A percentile compares a stretch with the other conserved stretches of the same genome.
Evolutionary conservation across 176 grass and related monocot species (phyloP).

Genomic region (Lolium rigidum): DNA sequence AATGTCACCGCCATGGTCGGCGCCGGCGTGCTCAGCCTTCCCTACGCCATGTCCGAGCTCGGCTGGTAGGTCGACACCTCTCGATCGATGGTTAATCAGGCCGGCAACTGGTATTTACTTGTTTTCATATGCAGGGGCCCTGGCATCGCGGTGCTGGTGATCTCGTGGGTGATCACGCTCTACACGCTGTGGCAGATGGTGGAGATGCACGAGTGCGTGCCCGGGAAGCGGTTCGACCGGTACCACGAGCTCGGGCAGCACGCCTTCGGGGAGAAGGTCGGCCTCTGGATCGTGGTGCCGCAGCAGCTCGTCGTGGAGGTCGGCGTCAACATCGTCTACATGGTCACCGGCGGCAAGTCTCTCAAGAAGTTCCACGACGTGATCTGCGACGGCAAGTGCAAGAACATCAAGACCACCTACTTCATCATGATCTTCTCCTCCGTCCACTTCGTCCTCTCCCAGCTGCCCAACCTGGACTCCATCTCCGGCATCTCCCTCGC

Average conservation of each 20-base stretch:
- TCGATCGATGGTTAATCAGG: background rate
- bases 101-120: background rate
- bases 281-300: conserved; percentile 84
- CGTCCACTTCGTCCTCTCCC: conserved; percentile 81
- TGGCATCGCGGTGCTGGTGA: conserved; percentile 68
- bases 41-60: conserved; percentile 84
- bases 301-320: conserved; percentile 88
- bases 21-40: conserved; percentile 88
- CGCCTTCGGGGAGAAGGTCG: conserved; percentile 82
- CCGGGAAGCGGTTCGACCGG: conserved; percentile 82
- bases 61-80: conserved; percentile 61
- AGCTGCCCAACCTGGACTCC: conserved; percentile 93
- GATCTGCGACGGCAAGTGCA: conserved; percentile 64
- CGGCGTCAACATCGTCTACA: conserved; percentile 95
- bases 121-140: conserved; percentile 58
- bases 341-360: conserved; percentile 92
- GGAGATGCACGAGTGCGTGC: conserved; percentile 98
- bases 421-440: conserved; percentile 97
- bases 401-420: conserved; percentile 72
- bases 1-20: conserved; percentile 99
- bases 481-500: conserved; percentile 90
- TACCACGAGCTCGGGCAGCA: conserved; percentile 97
- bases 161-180: conserved; percentile 91
- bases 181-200: conserved; percentile 99
- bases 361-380: conserved; percentile 89